Evolutionary conservation across 805 yeast genomes (phyloP), one percentile per base, ranked within the genome.

Genomic region (Suhomyces sp.): DNA sequence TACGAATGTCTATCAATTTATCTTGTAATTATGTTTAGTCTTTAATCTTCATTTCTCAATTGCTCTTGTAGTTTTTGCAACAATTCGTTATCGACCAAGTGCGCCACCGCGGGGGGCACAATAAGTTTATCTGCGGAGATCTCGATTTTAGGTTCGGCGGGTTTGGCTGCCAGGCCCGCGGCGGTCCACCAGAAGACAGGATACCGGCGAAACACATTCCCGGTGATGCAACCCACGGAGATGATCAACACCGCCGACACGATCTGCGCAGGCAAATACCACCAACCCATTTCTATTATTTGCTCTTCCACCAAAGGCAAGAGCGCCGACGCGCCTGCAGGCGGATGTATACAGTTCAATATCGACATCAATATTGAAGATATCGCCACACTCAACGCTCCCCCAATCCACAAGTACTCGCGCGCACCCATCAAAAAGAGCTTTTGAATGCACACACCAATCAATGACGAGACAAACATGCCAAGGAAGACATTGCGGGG

Each of bases 241-340:
- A 81, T 58, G 53, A 82, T 78, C 43, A 84, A 63, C 2, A 78
- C 62, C 2, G 79, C 70, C 3, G 81, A 73, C 0, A 83, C 69
- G 3, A 85, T 49, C 49, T 83, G 85, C 0, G 69, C 75, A 0
- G 86, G 85, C 25, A 85, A 59, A 57, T 78, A 84, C 81, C 85
- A 81, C 90, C 89, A 85, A 46, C 88, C 79, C 77, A 84, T 71
- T 3, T 47, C 56, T 10, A 81, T 63, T 3, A 83, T 68, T 6
- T 60, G 56, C 0, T 62, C 77, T 48, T 82, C 85, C 0, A 79
- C 59, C 1, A 76, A 66, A 0, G 89, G 87, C 7, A 85, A 64
- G 35, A 85, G 60, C 0, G 89, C 88, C 8, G 85, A 77, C 1
- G 89, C 89, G 2, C 90, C 90, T 1, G 85, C 84, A 0, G 90